A percentile compares a stretch with the other conserved stretches of the same genome.
Evolutionary conservation across 805 yeast species (phyloP).

Genomic region (Cephaloascus fragrans): DNA sequence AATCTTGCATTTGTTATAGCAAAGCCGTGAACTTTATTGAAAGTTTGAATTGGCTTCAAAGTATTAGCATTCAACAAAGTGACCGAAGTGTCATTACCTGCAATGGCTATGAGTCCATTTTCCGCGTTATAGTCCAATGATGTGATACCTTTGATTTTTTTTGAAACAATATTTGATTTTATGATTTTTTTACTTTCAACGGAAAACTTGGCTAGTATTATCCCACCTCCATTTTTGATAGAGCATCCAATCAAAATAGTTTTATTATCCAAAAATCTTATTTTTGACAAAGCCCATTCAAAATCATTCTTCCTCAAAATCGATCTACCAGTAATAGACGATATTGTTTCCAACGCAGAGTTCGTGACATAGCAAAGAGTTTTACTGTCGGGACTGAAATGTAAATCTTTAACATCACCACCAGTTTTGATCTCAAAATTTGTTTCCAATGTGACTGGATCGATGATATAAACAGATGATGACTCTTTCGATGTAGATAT

Average conservation of each 20-base stretch:
- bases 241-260: constrained; percentile 28
- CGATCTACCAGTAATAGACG: constrained; percentile 35
- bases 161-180: constrained; percentile 31
- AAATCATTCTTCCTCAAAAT: constrained; percentile 14
- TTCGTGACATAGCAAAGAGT: constrained; percentile 55
- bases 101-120: constrained; percentile 39
- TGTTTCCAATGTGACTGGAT: constrained; percentile 43
- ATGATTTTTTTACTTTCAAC: constrained; percentile 28
- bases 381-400: constrained; percentile 59
- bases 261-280: constrained; percentile 20
- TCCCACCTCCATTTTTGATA: constrained; percentile 30
- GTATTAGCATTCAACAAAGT: constrained; percentile 41
- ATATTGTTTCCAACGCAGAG: constrained; percentile 38
- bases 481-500: constrained; percentile 62
- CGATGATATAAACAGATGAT: constrained; percentile 51
- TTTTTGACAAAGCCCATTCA: constrained; percentile 13
- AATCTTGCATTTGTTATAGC: constrained; percentile 69
- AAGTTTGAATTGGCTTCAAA: constrained; percentile 38
- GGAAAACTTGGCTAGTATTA: constrained; percentile 32
- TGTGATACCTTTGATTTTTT: constrained; percentile 46
- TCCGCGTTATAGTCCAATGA: constrained; percentile 35
- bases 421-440: constrained; percentile 43
- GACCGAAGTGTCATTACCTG: constrained; percentile 61
- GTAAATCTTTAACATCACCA: constrained; percentile 52
- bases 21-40: constrained; percentile 61